Conservation (phyloP, 192 early-diverging fungal genomes). For the Podila verticillata region DNA sequence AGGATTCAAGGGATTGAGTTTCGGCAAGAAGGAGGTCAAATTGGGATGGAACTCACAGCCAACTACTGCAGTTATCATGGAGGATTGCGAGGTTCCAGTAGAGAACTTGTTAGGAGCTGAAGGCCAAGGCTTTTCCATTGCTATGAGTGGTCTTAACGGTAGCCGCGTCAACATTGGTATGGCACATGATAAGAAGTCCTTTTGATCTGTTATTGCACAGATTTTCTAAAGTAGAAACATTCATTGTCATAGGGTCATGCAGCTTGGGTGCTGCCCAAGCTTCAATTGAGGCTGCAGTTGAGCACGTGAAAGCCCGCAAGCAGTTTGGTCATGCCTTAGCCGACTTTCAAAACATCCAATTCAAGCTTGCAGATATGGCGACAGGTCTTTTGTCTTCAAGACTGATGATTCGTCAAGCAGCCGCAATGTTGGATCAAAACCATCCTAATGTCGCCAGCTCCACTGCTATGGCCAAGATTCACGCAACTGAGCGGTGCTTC, state of each 20-base stretch:
- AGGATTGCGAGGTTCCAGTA: conserved; percentile 63
- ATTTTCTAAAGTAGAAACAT: neutral
- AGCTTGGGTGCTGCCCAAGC: conserved; percentile 65
- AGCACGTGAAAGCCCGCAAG: conserved; percentile 59
- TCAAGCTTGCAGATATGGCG: conserved; percentile 68
- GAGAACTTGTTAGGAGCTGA: conserved; percentile 61
- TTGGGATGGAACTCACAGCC: conserved; percentile 71
- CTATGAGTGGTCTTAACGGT: conserved; percentile 71
- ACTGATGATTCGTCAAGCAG: conserved; percentile 58
- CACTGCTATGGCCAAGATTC: conserved; percentile 67
- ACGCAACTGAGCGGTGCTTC: conserved; percentile 64
- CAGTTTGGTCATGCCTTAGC: conserved; percentile 59
- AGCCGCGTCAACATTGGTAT: conserved; percentile 65
- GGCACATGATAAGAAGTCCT: neutral
- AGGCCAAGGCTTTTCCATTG: conserved; percentile 69
- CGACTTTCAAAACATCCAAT: conserved; percentile 62
- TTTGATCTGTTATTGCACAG: neutral
- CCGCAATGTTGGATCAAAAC: conserved; percentile 56
- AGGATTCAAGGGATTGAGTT: conserved; percentile 61
- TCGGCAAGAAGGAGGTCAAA: conserved; percentile 71
- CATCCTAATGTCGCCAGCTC: conserved; percentile 49
- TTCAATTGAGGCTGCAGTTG: conserved; percentile 50
- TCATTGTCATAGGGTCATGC: conserved; percentile 52
- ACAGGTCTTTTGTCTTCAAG: conserved; percentile 56
- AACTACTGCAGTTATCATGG: conserved; percentile 66